Conservation (phyloP, 306 rosid species). For the Vachellia pachyceras region DNA sequence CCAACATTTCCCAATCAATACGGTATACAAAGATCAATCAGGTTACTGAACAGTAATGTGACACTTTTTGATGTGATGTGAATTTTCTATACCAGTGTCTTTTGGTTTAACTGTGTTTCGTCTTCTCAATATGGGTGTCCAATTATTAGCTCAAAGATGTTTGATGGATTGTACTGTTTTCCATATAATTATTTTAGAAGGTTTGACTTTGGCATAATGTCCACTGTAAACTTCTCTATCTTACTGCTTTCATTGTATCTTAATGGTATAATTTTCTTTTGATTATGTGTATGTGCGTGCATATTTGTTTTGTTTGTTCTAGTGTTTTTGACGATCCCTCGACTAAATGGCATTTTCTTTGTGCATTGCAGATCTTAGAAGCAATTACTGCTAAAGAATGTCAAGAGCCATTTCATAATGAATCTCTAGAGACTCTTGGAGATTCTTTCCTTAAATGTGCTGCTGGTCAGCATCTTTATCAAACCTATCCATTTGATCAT, state of each 20-base stretch:
- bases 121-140: background rate
- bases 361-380: slow-evolving; percentile 59
- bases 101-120: background rate
- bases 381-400: slow-evolving; percentile 69
- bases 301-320: background rate
- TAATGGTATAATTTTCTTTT: background rate
- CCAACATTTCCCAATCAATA: background rate
- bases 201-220: background rate
- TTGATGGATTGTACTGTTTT: background rate
- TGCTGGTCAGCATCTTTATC: slow-evolving; percentile 61
- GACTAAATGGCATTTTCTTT: background rate
- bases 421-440: slow-evolving; percentile 77
- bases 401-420: slow-evolving; percentile 59
- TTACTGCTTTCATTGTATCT: background rate
- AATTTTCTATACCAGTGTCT: background rate
- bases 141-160: background rate
- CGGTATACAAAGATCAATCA: background rate
- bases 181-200: background rate
- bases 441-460: slow-evolving; percentile 78
- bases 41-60: background rate
- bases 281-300: no score
- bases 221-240: background rate
- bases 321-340: background rate
- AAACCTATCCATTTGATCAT: slow-evolving; percentile 41
- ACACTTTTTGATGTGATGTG: background rate